phyloP scores from a whole-genome alignment of 2,329 filamentous ascomycete species.

The Metarhizium anisopliae region DNA sequence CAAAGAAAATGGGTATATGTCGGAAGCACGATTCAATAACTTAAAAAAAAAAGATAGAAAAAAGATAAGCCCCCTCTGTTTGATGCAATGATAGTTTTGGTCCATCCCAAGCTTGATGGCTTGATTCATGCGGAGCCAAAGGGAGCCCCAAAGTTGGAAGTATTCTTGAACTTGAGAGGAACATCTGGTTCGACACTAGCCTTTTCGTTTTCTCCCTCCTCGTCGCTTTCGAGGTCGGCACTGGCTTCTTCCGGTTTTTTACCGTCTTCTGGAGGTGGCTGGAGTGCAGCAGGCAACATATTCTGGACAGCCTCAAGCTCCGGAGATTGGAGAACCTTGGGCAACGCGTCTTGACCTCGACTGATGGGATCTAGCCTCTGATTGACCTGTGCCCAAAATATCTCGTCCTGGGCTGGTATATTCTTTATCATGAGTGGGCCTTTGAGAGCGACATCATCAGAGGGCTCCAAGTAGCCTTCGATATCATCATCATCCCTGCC shows the following conservation, averaged over 20 bases:
- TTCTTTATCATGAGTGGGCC: constrained; percentile 47
- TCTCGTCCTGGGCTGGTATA: constrained; percentile 45
- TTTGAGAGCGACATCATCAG: constrained; percentile 37
- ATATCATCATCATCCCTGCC: constrained; percentile 5
- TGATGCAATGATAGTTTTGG: background rate
- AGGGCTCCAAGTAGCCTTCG: constrained; percentile 26
- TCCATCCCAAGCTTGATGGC: background rate
- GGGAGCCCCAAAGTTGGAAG: constrained; percentile 38
- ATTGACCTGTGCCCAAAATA: constrained; percentile 41
- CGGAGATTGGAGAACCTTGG: constrained; percentile 27
- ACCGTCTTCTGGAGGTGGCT: constrained; percentile 7
- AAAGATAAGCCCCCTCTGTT: background rate
- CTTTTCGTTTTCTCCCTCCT: constrained; percentile 16
- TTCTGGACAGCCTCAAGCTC: constrained; percentile 3
- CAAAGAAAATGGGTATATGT: constrained; percentile 2
- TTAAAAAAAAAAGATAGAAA: background rate
- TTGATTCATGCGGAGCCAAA: constrained; percentile 26
- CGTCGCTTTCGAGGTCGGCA: constrained; percentile 11
- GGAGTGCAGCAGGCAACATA: background rate
- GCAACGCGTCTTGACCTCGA: constrained; percentile 35
- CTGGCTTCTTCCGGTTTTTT: constrained; percentile 12
- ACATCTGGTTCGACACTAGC: constrained; percentile 29
- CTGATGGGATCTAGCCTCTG: constrained; percentile 43
- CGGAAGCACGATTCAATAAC: background rate
- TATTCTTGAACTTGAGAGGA: constrained; percentile 35